These are phyloP conservation scores for Fusarium humuli DNA, from an alignment of 2,329 filamentous ascomycete species.

Conservation along the genomic window DNA sequence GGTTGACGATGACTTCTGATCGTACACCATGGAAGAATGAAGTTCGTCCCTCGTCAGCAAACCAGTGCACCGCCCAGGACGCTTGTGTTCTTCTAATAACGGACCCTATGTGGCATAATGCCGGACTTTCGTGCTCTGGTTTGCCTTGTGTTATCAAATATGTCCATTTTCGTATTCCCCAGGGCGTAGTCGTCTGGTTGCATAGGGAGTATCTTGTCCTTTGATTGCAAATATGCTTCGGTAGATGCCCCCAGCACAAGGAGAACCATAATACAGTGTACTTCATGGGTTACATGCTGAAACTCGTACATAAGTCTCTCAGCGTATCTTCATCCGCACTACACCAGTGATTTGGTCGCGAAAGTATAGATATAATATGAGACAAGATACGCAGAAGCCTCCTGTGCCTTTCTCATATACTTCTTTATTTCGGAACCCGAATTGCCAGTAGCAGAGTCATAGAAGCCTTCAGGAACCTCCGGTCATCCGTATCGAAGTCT, in stretches of 20 bases:
- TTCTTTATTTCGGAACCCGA: neutral
- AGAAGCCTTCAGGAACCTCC: conserved; percentile 5
- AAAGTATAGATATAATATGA: conserved; percentile 31
- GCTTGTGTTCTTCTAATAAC: conserved; percentile 11
- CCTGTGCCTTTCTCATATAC: neutral
- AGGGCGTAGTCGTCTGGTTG: conserved; percentile 7
- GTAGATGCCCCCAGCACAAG: conserved; percentile 30
- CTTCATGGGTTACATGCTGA: conserved; percentile 5
- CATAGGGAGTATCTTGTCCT: conserved; percentile 15
- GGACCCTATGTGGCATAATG: conserved; percentile 3
- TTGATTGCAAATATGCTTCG: conserved; percentile 23
- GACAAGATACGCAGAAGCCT: neutral
- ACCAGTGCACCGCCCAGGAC: neutral
- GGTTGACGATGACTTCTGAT: conserved; percentile 10
- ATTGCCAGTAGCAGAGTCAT: conserved; percentile 4
- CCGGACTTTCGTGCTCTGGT: neutral
- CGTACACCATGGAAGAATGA: conserved; percentile 11
- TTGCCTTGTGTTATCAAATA: neutral
- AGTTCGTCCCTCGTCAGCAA: neutral
- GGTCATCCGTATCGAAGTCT: neutral
- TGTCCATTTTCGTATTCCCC: neutral
- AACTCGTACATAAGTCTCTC: conserved; percentile 1
- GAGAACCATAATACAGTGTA: conserved; percentile 5
- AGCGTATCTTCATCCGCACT: neutral
- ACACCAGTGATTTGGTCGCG: conserved; percentile 11